Conservation (phyloP, 768 basidiomycete genomes). For the Suillus alpinus region DNA sequence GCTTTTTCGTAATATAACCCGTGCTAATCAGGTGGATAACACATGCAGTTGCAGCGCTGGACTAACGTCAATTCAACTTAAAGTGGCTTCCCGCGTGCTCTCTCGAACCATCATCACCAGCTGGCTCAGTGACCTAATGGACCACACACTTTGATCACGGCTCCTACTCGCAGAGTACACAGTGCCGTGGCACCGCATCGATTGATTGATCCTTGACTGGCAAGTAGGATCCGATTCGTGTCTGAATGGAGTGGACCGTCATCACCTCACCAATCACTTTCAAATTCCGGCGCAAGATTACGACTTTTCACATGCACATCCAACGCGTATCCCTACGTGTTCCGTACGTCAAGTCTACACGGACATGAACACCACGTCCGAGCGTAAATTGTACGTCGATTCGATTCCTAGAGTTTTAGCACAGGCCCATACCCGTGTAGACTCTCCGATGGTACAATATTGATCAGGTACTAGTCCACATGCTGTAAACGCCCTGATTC, state of each 20-base stretch:
- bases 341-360: background rate
- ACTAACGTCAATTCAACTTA: too few relatives aligned
- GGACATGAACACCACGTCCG: background rate
- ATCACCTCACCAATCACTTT: background rate
- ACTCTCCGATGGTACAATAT: background rate
- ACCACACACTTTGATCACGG: background rate
- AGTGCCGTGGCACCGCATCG: background rate
- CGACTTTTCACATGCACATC: background rate
- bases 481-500: background rate
- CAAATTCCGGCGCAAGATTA: background rate
- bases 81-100: background rate
- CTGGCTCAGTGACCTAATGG: background rate
- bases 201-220: background rate
- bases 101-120: background rate
- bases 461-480: background rate
- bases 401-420: background rate
- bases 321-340: background rate
- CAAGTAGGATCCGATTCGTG: background rate
- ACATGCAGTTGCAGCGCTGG: background rate
- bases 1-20: background rate
- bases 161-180: background rate
- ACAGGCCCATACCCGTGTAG: background rate
- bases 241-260: background rate
- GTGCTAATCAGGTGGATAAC: background rate
- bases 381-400: background rate